These are phyloP conservation scores for Jasminum sambac DNA, from an alignment of 257 asterid species.

Conservation along the genomic window DNA sequence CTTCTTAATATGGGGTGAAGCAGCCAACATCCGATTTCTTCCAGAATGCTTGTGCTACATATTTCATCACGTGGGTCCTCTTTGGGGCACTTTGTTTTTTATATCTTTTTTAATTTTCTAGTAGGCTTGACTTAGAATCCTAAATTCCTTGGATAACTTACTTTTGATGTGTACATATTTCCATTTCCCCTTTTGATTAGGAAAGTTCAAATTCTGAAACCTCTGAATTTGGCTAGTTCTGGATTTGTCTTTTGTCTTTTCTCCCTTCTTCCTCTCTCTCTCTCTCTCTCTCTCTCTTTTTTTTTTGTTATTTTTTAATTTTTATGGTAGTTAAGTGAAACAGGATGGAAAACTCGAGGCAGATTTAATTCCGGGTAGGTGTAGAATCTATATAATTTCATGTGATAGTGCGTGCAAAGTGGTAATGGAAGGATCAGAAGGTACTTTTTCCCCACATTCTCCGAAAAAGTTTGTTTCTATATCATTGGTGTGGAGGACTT, in stretches of 20 bases:
- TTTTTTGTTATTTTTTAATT: too few relatives aligned
- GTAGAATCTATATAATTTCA: not conserved
- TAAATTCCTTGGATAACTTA: not conserved
- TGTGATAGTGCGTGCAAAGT: not conserved
- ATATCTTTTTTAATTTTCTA: conserved; percentile 10
- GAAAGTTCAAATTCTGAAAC: not conserved
- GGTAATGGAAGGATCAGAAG: not conserved
- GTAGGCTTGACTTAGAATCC: conserved; percentile 14
- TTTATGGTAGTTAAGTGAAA: conserved; percentile 2
- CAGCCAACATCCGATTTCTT: conserved; percentile 89
- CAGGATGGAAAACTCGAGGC: not conserved
- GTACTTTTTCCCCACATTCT: not conserved
- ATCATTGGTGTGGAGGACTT: too few relatives aligned
- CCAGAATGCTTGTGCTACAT: conserved; percentile 99
- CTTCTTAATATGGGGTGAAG: conserved; percentile 98
- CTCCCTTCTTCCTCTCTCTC: too few relatives aligned
- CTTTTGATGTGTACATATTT: not conserved
- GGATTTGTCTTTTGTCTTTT: not conserved
- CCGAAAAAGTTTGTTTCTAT: too few relatives aligned
- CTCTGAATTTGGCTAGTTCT: not conserved
- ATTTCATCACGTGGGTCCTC: conserved; percentile 82
- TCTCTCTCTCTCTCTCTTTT: too few relatives aligned
- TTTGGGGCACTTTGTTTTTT: conserved; percentile 12
- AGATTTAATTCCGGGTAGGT: not conserved
- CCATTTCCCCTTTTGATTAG: not conserved